Percentiles rank a stretch among this genome's conserved stretches.
These are phyloP conservation scores for Trematosphaeria pertusa DNA, from an alignment of 2,329 filamentous ascomycete species.

Conservation along the genomic window DNA sequence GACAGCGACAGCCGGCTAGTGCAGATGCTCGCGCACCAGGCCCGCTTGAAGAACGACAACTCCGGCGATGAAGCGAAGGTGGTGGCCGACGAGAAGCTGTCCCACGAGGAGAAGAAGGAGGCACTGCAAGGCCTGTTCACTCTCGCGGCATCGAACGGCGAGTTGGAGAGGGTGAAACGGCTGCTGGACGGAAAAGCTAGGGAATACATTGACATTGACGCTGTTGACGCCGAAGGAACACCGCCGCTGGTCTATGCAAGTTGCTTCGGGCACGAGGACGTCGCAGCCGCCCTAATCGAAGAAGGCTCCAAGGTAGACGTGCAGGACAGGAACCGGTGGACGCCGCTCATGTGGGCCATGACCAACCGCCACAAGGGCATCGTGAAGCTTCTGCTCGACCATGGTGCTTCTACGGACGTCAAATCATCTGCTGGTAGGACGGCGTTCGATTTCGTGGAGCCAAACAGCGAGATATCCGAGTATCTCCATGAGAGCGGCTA, in stretches of 20 bases:
- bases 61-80: slow-evolving; percentile 80
- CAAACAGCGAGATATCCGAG: slow-evolving; percentile 94
- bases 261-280: slow-evolving; percentile 94
- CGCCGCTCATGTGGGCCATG: slow-evolving; percentile 99
- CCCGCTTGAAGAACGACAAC: slow-evolving; percentile 77
- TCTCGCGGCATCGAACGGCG: slow-evolving; percentile 96
- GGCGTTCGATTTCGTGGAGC: slow-evolving; percentile 93
- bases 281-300: slow-evolving; percentile 82
- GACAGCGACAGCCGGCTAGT: slow-evolving; percentile 89
- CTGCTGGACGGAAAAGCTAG: slow-evolving; percentile 78
- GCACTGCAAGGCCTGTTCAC: slow-evolving; percentile 87
- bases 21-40: slow-evolving; percentile 95
- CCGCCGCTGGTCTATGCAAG: slow-evolving; percentile 97
- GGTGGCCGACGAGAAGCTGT: slow-evolving; percentile 74
- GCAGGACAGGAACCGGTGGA: slow-evolving; percentile 97
- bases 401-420: slow-evolving; percentile 92
- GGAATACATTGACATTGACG: slow-evolving; percentile 81
- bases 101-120: slow-evolving; percentile 78
- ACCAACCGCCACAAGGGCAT: slow-evolving; percentile 97
- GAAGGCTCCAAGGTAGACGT: slow-evolving; percentile 89
- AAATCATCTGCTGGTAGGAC: slow-evolving; percentile 94
- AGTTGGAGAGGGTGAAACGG: slow-evolving; percentile 79
- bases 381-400: slow-evolving; percentile 88
- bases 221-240: slow-evolving; percentile 90
- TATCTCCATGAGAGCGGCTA: slow-evolving; percentile 96